Conservation (phyloP, 2,329 filamentous ascomycete genomes). For the Fusarium begoniae region DNA sequence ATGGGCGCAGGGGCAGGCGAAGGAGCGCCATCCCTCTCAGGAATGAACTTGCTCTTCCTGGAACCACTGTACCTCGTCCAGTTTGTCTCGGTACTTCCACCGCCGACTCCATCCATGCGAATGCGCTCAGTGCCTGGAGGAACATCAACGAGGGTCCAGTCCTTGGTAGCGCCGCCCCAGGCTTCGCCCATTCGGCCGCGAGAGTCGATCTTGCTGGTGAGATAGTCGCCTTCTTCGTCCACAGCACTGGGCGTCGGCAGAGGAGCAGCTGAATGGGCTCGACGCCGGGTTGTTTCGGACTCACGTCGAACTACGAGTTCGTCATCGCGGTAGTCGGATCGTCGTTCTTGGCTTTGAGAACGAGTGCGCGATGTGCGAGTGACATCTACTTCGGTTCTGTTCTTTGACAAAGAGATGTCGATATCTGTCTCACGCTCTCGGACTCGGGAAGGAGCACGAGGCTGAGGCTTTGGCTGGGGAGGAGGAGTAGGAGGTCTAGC, state of each 20-base stretch:
- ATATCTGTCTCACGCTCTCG: conserved; percentile 67
- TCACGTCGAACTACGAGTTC: conserved; percentile 72
- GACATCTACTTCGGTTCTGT: conserved; percentile 68
- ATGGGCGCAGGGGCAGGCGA: conserved; percentile 31
- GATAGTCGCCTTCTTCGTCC: conserved; percentile 72
- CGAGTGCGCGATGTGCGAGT: conserved; percentile 50
- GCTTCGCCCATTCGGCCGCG: conserved; percentile 78
- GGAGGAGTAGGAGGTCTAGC: conserved; percentile 57
- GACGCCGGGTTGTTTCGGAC: conserved; percentile 58
- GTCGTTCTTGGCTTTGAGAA: conserved; percentile 52
- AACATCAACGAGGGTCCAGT: conserved; percentile 85
- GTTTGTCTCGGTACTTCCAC: conserved; percentile 77
- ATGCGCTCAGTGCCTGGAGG: conserved; percentile 84
- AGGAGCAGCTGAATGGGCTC: conserved; percentile 62
- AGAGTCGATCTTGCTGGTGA: conserved; percentile 63
- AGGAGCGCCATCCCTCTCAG: conserved; percentile 67
- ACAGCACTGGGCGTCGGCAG: conserved; percentile 45
- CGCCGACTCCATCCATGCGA: conserved; percentile 82
- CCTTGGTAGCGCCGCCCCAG: conserved; percentile 75
- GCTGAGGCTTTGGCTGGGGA: conserved; percentile 54
- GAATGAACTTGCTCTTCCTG: conserved; percentile 76
- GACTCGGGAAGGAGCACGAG: conserved; percentile 55
- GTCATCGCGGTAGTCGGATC: conserved; percentile 64
- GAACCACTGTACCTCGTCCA: conserved; percentile 85
- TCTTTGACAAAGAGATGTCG: conserved; percentile 65